Percentiles rank a stretch among this genome's conserved stretches.
phyloP scores from a whole-genome alignment of 1,284 basidiomycete genomes.

The Ganoderma lingzhi region DNA sequence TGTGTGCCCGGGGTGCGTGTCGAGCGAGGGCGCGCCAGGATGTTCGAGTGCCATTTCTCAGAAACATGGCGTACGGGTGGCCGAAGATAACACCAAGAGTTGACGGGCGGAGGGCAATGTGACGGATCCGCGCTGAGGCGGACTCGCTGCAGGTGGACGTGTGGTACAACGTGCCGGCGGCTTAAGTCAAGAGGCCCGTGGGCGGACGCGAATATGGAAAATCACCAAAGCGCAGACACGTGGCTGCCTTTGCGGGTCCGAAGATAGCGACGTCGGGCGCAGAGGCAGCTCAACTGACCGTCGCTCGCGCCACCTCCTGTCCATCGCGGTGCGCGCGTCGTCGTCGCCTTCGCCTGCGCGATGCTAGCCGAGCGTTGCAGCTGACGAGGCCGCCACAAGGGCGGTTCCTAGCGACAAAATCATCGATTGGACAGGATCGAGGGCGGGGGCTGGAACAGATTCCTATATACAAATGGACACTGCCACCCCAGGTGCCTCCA shows the following conservation, averaged over 20 bases:
- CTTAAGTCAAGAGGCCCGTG: not conserved
- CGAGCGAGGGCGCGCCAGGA: conserved; percentile 16
- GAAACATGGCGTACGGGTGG: not conserved
- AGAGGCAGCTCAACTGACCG: conserved; percentile 14
- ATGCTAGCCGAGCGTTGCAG: not conserved
- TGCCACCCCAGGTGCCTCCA: conserved; percentile 24
- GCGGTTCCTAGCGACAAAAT: not conserved
- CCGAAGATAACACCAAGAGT: conserved; percentile 2
- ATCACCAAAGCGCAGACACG: conserved; percentile 12
- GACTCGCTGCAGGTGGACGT: not conserved
- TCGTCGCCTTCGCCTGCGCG: not conserved
- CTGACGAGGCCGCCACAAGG: not conserved
- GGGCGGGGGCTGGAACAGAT: not conserved
- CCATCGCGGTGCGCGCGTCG: not conserved
- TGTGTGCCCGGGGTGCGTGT: conserved; percentile 10
- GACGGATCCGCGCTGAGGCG: not conserved
- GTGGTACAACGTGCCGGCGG: conserved; percentile 1
- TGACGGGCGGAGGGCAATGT: not conserved
- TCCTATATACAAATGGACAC: conserved; percentile 9
- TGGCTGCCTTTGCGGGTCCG: conserved; percentile 24
- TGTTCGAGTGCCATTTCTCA: not conserved
- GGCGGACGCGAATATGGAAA: not conserved
- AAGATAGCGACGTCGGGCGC: conserved; percentile 3
- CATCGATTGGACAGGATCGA: conserved; percentile 2
- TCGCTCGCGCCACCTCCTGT: not conserved